A percentile compares a stretch with the other conserved stretches of the same genome.
Conservation (phyloP, 78 protist species). For the Pigoraptor vietnamica region DNA sequence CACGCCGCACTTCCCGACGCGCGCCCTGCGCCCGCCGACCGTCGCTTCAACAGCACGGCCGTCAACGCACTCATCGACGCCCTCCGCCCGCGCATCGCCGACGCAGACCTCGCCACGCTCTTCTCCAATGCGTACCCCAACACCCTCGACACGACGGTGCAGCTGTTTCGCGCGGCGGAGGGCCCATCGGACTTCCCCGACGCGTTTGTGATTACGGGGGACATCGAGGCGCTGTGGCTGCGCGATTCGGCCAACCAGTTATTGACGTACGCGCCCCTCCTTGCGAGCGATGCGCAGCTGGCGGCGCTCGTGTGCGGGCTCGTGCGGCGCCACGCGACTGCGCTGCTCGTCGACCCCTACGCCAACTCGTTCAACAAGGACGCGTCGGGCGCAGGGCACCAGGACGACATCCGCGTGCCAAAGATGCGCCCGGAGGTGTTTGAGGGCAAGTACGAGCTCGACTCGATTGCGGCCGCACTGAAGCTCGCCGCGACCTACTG, state of each 20-base stretch:
- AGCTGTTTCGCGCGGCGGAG: neutral
- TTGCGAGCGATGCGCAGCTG: slow-evolving; percentile 9
- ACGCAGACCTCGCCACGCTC: slow-evolving; percentile 12
- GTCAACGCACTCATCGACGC: neutral
- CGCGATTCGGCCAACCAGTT: slow-evolving; percentile 49
- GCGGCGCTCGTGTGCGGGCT: slow-evolving; percentile 14
- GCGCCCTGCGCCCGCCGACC: neutral
- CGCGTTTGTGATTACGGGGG: slow-evolving; percentile 32
- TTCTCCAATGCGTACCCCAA: slow-evolving; percentile 29
- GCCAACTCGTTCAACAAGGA: slow-evolving; percentile 52
- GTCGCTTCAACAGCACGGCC: neutral
- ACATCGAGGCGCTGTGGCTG: slow-evolving; percentile 64
- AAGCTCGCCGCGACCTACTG: slow-evolving; percentile 18
- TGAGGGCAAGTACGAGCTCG: slow-evolving; percentile 58
- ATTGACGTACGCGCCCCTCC: slow-evolving; percentile 18
- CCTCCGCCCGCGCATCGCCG: slow-evolving; percentile 7
- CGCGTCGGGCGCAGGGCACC: neutral
- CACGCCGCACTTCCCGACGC: neutral
- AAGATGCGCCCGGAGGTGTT: neutral
- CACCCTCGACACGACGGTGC: slow-evolving; percentile 56
- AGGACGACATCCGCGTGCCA: neutral
- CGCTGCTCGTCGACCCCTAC: slow-evolving; percentile 34
- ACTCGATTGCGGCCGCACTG: slow-evolving; percentile 27
- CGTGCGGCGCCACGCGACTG: slow-evolving; percentile 16
- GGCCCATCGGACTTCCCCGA: neutral